phyloP scores from a whole-genome alignment of 106 monocot genomes.

The Vanilla planifolia region DNA sequence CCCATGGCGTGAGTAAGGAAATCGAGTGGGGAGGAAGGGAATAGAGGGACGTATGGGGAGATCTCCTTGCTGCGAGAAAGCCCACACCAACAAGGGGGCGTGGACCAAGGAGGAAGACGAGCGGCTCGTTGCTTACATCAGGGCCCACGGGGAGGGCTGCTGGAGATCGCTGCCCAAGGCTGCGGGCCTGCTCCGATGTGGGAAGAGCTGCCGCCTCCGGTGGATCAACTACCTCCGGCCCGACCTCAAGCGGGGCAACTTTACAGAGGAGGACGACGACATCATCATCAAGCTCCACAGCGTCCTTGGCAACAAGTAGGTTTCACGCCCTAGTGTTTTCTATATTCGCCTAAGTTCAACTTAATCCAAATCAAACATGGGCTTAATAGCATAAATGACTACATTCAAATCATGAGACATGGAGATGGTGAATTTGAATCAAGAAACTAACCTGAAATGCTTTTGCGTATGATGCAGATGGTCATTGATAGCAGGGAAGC shows the following conservation, averaged over 20 bases:
- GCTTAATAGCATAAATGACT: no score
- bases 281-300: slow-evolving; percentile 60
- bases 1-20: no score
- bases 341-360: no score
- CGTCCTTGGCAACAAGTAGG: slow-evolving; percentile 36
- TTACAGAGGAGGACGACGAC: slow-evolving; percentile 48
- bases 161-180: slow-evolving; percentile 51
- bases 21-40: no score
- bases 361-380: no score
- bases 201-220: slow-evolving; percentile 44
- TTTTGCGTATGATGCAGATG: slow-evolving; percentile 46
- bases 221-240: slow-evolving; percentile 46
- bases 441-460: no score
- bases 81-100: slow-evolving; percentile 47
- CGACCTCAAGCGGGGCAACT: slow-evolving; percentile 54
- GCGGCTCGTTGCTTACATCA: slow-evolving; percentile 35
- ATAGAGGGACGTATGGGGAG: no score
- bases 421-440: no score
- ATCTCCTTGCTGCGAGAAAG: slow-evolving; percentile 44
- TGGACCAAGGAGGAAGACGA: slow-evolving; percentile 61
- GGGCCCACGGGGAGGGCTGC: slow-evolving; percentile 47
- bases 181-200: slow-evolving; percentile 33
- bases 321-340: no score
- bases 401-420: no score
- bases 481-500: slow-evolving; percentile 78